phyloP scores from a whole-genome alignment of 1,139 yeast genomes.

The Blastobotrys serpentis region DNA sequence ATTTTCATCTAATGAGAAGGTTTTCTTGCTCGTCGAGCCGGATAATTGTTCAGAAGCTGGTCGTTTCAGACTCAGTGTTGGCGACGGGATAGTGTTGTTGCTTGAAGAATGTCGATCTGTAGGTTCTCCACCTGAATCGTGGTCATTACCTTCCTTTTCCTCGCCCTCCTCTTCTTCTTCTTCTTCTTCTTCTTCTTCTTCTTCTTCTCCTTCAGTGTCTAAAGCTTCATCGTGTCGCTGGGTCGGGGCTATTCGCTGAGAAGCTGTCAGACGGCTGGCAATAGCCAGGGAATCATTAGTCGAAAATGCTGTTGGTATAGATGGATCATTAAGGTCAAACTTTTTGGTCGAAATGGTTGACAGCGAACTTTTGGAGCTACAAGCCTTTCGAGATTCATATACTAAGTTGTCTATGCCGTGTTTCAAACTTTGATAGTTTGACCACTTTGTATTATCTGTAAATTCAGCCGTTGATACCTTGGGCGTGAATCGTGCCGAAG shows the following conservation, averaged over 20 bases:
- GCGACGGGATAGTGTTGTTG: background rate
- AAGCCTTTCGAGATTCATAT: background rate
- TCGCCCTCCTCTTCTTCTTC: background rate
- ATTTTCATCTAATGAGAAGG: background rate
- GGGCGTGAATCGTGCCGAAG: constrained; percentile 26
- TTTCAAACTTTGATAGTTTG: background rate
- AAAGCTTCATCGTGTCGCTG: constrained; percentile 12
- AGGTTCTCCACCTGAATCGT: no score
- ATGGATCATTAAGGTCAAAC: background rate
- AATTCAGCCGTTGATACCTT: background rate
- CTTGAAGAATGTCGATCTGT: no score
- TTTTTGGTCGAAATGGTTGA: background rate
- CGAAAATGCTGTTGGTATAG: constrained; percentile 1
- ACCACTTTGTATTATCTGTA: constrained; percentile 4
- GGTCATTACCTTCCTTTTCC: no score
- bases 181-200: background rate
- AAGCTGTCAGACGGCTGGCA: background rate
- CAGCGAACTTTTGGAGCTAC: background rate
- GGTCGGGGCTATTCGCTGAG: background rate
- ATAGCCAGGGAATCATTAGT: background rate
- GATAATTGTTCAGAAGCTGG: background rate
- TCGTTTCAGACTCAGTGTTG: constrained; percentile 1
- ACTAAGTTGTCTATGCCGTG: background rate
- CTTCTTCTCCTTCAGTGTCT: constrained; percentile 23
- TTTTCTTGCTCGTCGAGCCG: background rate